Percentiles rank a stretch among this genome's conserved stretches.
These are phyloP conservation scores for Phytophthora foliorum DNA, from an alignment of 352 stramenopile species.

Conservation along the genomic window DNA sequence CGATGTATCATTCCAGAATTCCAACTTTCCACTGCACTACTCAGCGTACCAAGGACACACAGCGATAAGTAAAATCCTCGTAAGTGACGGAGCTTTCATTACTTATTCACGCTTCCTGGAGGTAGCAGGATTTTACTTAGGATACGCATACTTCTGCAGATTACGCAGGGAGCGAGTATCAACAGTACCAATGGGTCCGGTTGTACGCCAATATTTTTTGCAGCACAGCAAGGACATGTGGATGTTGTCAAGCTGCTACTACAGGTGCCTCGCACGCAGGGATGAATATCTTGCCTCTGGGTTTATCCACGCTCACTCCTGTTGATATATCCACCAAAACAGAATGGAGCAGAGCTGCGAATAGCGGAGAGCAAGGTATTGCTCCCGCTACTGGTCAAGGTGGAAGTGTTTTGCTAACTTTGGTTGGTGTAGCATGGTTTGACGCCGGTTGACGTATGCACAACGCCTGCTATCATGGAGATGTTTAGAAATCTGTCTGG, in stretches of 20 bases:
- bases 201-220: slow-evolving; percentile 81
- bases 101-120: neutral
- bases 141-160: slow-evolving; percentile 9
- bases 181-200: slow-evolving; percentile 63
- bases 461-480: slow-evolving; percentile 48
- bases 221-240: slow-evolving; percentile 61
- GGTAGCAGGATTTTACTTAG: neutral
- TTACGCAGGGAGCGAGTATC: slow-evolving; percentile 61
- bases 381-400: too few species aligned
- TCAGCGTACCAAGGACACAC: slow-evolving; percentile 74
- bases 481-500: slow-evolving; percentile 54
- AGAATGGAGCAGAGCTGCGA: slow-evolving; percentile 66
- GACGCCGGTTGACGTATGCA: slow-evolving; percentile 72
- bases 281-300: neutral
- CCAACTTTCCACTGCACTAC: slow-evolving; percentile 80
- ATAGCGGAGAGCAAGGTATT: slow-evolving; percentile 56
- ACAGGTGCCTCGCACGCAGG: slow-evolving; percentile 53
- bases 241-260: slow-evolving; percentile 60
- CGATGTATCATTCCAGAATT: slow-evolving; percentile 41
- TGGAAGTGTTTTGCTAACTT: neutral
- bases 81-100: too few species aligned
- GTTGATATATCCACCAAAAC: neutral
- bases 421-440: slow-evolving; percentile 53
- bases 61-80: slow-evolving; percentile 51
- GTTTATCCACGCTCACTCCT: neutral